phyloP scores from a whole-genome alignment of 2,329 filamentous ascomycete genomes.

The Phaeophleospora eucalypticola region DNA sequence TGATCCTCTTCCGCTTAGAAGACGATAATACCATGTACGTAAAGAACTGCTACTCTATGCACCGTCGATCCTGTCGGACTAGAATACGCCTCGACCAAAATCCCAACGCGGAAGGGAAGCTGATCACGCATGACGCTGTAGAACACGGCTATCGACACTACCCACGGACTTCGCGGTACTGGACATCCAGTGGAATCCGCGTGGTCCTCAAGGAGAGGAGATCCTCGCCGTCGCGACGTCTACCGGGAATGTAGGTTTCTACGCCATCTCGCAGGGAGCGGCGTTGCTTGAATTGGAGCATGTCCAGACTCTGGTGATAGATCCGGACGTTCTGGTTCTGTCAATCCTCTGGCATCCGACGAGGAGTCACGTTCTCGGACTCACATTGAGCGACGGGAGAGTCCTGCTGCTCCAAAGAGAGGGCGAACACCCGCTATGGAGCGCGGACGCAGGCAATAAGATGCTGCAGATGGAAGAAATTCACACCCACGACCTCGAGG shows the following conservation, averaged over 20 bases:
- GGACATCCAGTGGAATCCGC: constrained; percentile 75
- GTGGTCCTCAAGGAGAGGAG: constrained; percentile 23
- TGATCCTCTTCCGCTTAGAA: constrained; percentile 61
- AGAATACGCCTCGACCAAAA: too few relatives aligned
- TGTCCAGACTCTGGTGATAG: constrained; percentile 15
- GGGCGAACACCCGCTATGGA: constrained; percentile 11
- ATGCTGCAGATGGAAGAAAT: constrained; percentile 23
- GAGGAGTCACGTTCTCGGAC: constrained; percentile 53
- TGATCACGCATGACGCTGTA: constrained; percentile 25
- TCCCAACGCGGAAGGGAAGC: too few relatives aligned
- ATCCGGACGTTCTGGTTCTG: constrained; percentile 61
- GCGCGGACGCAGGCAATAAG: constrained; percentile 37
- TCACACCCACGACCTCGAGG: constrained; percentile 56
- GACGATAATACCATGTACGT: constrained; percentile 52
- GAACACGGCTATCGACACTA: constrained; percentile 17
- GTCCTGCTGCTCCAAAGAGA: constrained; percentile 41
- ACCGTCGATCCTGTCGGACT: too few relatives aligned
- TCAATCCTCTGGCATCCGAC: constrained; percentile 70
- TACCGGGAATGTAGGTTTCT: constrained; percentile 65
- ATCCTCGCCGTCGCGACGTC: constrained; percentile 74
- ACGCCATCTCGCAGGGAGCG: constrained; percentile 37
- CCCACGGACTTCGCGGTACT: constrained; percentile 49
- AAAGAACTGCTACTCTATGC: too few relatives aligned
- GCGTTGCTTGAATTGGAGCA: too few relatives aligned
- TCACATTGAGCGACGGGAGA: constrained; percentile 66